These are phyloP conservation scores for Pseudogymnoascus sp. DNA, from an alignment of 2,329 filamentous ascomycete species.

Conservation along the genomic window DNA sequence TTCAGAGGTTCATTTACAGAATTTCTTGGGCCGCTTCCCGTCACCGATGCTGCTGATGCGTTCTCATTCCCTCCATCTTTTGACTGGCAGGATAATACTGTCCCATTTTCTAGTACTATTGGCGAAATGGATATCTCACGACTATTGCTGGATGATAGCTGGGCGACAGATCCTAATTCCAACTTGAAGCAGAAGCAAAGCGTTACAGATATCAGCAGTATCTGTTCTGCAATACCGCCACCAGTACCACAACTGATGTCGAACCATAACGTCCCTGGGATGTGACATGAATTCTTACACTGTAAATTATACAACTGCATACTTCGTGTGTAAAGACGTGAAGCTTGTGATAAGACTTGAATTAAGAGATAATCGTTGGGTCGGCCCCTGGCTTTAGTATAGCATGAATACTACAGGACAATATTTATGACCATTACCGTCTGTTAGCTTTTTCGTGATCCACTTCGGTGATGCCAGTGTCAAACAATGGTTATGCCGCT, in stretches of 20 bases:
- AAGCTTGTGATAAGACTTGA: not conserved
- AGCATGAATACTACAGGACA: not conserved
- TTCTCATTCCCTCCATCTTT: conserved; percentile 32
- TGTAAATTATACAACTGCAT: not conserved
- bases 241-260: conserved; percentile 9
- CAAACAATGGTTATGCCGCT: not conserved
- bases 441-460: not conserved
- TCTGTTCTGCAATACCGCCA: conserved; percentile 20
- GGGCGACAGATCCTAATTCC: conserved; percentile 18
- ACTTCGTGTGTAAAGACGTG: not conserved
- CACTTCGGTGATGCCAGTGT: not conserved
- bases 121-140: conserved; percentile 57
- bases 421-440: not conserved
- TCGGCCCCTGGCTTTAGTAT: not conserved
- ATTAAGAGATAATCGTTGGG: not conserved
- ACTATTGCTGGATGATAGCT: conserved; percentile 47
- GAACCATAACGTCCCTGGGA: conserved; percentile 9
- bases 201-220: conserved; percentile 24
- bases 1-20: conserved; percentile 18
- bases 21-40: conserved; percentile 18
- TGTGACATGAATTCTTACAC: conserved; percentile 11
- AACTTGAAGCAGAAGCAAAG: conserved; percentile 22
- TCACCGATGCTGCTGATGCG: conserved; percentile 26
- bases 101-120: conserved; percentile 35
- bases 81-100: conserved; percentile 37